phyloP scores from a whole-genome alignment of 2,329 filamentous ascomycete species.

The Fusarium mundagurra region DNA sequence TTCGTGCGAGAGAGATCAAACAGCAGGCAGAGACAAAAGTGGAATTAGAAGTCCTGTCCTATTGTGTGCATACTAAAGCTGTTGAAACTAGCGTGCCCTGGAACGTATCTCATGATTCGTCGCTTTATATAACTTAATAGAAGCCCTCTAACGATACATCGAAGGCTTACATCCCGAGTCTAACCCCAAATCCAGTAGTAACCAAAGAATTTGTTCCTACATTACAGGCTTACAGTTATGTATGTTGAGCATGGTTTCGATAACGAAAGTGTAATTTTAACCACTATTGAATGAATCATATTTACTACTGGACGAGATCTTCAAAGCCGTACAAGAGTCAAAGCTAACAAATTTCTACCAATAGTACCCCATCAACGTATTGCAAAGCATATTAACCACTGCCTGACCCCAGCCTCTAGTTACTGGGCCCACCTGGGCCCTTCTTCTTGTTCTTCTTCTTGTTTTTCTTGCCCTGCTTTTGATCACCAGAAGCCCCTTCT shows the following conservation, averaged over 20 bases:
- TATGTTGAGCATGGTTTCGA: background rate
- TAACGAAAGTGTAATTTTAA: background rate
- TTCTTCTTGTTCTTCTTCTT: conserved; percentile 45
- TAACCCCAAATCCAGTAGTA: background rate
- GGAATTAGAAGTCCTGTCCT: background rate
- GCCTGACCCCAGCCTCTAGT: conserved; percentile 7
- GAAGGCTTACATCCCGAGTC: background rate
- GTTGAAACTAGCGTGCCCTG: background rate
- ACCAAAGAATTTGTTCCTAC: background rate
- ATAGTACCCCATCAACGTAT: background rate
- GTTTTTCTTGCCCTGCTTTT: conserved; percentile 37
- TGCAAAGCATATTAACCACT: background rate
- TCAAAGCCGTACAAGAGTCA: background rate
- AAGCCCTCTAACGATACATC: background rate
- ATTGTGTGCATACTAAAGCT: background rate
- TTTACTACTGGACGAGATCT: background rate
- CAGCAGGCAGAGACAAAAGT: background rate
- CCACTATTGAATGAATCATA: background rate
- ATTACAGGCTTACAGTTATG: background rate
- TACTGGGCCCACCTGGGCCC: conserved; percentile 25
- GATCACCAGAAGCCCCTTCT: conserved; percentile 22
- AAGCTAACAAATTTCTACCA: background rate
- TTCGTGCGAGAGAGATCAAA: background rate
- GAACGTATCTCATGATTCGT: background rate
- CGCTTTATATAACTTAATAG: background rate